These are phyloP conservation scores for Trichoderma hamatum DNA, from an alignment of 2,329 filamentous ascomycete species.

Conservation along the genomic window DNA sequence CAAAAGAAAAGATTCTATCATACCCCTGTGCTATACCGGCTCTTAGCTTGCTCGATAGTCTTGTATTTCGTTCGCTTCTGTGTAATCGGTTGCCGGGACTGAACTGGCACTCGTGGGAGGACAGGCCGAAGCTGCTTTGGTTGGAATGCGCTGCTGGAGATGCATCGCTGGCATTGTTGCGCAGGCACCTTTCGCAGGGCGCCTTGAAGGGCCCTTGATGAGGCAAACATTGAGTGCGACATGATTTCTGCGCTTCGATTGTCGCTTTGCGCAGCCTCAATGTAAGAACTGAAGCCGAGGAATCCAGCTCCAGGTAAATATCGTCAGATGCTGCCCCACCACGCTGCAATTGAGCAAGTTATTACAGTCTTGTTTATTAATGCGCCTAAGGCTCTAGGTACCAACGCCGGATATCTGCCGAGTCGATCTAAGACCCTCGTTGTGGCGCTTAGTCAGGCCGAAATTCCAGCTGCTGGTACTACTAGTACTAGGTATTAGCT, in stretches of 20 bases:
- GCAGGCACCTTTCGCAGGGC: conserved; percentile 38
- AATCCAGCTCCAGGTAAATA: conserved; percentile 9
- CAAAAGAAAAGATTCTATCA: background rate
- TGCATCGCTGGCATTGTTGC: conserved; percentile 48
- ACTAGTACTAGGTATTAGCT: no score
- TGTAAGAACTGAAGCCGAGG: background rate
- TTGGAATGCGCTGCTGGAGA: conserved; percentile 43
- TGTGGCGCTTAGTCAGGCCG: conserved; percentile 16
- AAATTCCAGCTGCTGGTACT: background rate
- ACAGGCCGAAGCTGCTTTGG: conserved; percentile 43
- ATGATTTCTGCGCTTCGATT: conserved; percentile 36
- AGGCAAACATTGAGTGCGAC: conserved; percentile 42
- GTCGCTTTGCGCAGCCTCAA: background rate
- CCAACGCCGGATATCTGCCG: conserved; percentile 14
- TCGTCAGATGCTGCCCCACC: conserved; percentile 24
- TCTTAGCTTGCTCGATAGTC: conserved; percentile 63
- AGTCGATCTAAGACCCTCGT: background rate
- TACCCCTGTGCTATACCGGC: conserved; percentile 60
- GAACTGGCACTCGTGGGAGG: conserved; percentile 37
- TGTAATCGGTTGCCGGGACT: conserved; percentile 41
- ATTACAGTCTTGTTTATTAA: background rate
- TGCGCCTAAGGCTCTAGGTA: background rate
- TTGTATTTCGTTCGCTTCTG: conserved; percentile 50
- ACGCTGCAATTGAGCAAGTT: conserved; percentile 16
- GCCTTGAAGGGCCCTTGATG: conserved; percentile 43